These are phyloP conservation scores for Fusarium duplospermum DNA, from an alignment of 2,329 filamentous ascomycete genomes.

Conservation along the genomic window DNA sequence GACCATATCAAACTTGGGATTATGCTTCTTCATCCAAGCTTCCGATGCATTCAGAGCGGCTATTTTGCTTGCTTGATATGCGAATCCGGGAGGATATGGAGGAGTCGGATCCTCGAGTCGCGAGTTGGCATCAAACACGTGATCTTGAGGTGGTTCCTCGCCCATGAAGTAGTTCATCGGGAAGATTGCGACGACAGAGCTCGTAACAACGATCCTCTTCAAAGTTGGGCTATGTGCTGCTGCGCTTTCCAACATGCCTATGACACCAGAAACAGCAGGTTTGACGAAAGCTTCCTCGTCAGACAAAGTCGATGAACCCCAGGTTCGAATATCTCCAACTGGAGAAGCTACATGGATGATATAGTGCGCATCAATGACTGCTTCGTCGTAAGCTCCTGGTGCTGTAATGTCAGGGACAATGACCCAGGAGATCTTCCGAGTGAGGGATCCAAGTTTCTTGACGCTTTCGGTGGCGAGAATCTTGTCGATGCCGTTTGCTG, in stretches of 20 bases:
- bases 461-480: not conserved
- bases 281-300: not conserved
- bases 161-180: not conserved
- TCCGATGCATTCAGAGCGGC: conserved; percentile 6
- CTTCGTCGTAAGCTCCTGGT: not conserved
- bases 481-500: conserved; percentile 1
- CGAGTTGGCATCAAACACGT: not conserved
- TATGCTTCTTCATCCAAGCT: conserved; percentile 8
- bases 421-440: not conserved
- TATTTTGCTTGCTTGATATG: conserved; percentile 6
- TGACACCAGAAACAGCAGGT: not conserved
- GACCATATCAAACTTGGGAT: not conserved
- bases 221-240: not conserved
- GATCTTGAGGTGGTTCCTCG: not conserved
- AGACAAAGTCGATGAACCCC: not conserved
- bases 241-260: conserved; percentile 6
- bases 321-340: not conserved
- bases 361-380: not conserved
- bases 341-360: conserved; percentile 5
- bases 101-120: not conserved
- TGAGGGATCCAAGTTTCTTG: not conserved
- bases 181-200: conserved; percentile 4
- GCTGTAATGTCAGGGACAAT: not conserved
- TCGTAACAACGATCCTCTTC: not conserved
- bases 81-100: not conserved